Evolutionary conservation across 2,329 filamentous ascomycete species (phyloP).

Genomic region (Aspergillus brasiliensis): DNA sequence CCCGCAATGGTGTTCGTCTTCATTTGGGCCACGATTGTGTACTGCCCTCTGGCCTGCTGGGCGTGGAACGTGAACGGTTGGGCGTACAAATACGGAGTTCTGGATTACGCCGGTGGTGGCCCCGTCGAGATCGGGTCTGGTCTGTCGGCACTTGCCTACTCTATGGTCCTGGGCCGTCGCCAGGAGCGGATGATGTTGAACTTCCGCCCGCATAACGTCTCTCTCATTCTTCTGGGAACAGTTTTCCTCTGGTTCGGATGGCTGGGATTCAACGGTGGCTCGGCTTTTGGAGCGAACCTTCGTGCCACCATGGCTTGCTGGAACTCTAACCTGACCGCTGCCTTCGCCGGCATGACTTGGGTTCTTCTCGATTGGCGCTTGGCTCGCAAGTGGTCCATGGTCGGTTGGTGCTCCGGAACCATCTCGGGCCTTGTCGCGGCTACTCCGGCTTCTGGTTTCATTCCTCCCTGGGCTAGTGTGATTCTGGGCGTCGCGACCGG

Average conservation of each 20-base stretch:
- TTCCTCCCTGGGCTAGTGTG: constrained; percentile 67
- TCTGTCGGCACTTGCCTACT: constrained; percentile 90
- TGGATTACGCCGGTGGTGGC: constrained; percentile 95
- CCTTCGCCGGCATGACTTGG: constrained; percentile 92
- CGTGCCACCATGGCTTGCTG: constrained; percentile 95
- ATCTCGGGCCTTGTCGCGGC: constrained; percentile 88
- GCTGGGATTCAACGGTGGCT: constrained; percentile 98
- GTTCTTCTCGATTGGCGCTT: constrained; percentile 93
- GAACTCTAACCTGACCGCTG: constrained; percentile 93
- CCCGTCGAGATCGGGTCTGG: constrained; percentile 97
- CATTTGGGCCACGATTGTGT: constrained; percentile 95
- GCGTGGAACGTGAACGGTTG: constrained; percentile 94
- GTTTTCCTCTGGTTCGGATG: constrained; percentile 98
- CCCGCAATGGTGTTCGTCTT: constrained; percentile 95
- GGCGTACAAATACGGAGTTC: constrained; percentile 84
- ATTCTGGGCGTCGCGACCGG: constrained; percentile 64
- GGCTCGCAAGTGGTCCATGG: constrained; percentile 90
- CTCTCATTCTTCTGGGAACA: constrained; percentile 92
- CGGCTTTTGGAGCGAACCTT: constrained; percentile 88
- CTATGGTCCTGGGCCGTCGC: constrained; percentile 89
- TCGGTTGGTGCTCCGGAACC: constrained; percentile 88
- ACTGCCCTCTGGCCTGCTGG: constrained; percentile 97
- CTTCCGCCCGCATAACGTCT: constrained; percentile 98
- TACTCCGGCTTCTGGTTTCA: constrained; percentile 78
- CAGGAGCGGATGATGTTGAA: constrained; percentile 99